These are phyloP conservation scores for Phytophthora hybrid DNA, from an alignment of 352 stramenopile species.

Conservation along the genomic window DNA sequence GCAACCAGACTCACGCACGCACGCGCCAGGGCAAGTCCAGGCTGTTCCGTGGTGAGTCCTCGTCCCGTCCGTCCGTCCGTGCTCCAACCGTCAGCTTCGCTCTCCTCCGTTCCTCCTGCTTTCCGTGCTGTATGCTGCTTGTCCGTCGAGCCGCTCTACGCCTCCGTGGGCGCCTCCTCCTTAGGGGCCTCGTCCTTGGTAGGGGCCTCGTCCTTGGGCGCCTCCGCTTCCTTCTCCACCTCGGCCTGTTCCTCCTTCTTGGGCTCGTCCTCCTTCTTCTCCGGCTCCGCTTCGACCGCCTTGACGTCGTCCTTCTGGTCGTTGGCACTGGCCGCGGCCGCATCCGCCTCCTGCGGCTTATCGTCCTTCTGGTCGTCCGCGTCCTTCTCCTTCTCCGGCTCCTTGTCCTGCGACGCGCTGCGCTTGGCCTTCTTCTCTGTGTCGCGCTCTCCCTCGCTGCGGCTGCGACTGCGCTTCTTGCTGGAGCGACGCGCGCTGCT, in stretches of 20 bases:
- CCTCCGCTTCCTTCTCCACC: constrained; percentile 19
- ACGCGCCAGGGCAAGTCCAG: constrained; percentile 34
- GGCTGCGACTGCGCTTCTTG: constrained; percentile 49
- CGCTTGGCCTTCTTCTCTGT: constrained; percentile 46
- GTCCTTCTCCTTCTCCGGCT: constrained; percentile 34
- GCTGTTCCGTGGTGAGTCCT: constrained; percentile 33
- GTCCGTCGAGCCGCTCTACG: constrained; percentile 28
- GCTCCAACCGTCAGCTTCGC: constrained; percentile 30
- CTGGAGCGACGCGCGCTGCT: constrained; percentile 47
- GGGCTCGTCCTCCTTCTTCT: constrained; percentile 12
- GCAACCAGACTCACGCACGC: constrained; percentile 51
- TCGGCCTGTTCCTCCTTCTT: constrained; percentile 18
- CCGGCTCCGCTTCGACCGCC: constrained; percentile 16
- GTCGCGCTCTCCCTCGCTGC: constrained; percentile 42
- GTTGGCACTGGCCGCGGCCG: constrained; percentile 5
- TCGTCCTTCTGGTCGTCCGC: constrained; percentile 13
- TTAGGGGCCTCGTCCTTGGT: constrained; percentile 17
- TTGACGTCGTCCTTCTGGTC: constrained; percentile 24
- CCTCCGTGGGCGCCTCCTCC: constrained; percentile 27
- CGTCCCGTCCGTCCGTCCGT: constrained; percentile 20
- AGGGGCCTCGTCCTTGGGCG: constrained; percentile 12
- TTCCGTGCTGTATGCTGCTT: constrained; percentile 18
- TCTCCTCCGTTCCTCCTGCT: constrained; percentile 24
- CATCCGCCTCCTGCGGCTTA: constrained; percentile 17
- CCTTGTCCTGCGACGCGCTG: constrained; percentile 46